Evolutionary conservation across 768 basidiomycete species (phyloP), one percentile per base, ranked within the genome.

Genomic region (Boletus eberwhitei): DNA sequence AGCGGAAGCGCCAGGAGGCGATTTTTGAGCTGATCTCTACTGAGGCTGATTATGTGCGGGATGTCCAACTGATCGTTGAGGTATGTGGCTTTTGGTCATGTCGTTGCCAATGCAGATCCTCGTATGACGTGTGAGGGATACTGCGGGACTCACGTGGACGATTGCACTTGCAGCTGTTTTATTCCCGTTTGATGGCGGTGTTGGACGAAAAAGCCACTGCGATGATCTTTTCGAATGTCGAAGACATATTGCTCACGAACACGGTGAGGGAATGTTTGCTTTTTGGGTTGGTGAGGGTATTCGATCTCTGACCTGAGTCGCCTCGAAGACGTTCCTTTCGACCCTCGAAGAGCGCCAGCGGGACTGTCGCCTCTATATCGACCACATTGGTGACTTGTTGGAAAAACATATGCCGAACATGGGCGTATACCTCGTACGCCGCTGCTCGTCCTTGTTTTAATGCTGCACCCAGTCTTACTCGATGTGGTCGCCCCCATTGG

Each of bases 21-120:
- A 96, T 97, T 48, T 98, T 98, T 61, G 96, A 99, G 73, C 78
- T 98, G 49, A 96, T 98, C 60, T 80, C 80, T 7, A 98, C 96
- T 0, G 96, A 99, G 69, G 80, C 78, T 8, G 83, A 89, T 0
- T 99, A 97, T 64, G 93, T 98, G 42, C 81, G 93, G 22, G 91
- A 95, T 67, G 71, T 98, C 29, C 96, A 99, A 64, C 78, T 96
- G 32, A 85, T 95, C 56, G 92, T 98, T 19, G 90, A 91, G 81
- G 94, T 91, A 54, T 44, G 78, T 47, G 36, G 73, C 19, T 22
- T 53, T 17, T 45, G 3, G 11, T n/a, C 11, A 8, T 3, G 21
- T 6, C 24, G 14, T 19, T 5, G 26, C 5, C 1, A 12, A 12
- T 8, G 13, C 22, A 12, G 14, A 14, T 16, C 26, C 32, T 7